phyloP scores from a whole-genome alignment of 108 stramenopile species.

The Mediolabrus comicus region DNA sequence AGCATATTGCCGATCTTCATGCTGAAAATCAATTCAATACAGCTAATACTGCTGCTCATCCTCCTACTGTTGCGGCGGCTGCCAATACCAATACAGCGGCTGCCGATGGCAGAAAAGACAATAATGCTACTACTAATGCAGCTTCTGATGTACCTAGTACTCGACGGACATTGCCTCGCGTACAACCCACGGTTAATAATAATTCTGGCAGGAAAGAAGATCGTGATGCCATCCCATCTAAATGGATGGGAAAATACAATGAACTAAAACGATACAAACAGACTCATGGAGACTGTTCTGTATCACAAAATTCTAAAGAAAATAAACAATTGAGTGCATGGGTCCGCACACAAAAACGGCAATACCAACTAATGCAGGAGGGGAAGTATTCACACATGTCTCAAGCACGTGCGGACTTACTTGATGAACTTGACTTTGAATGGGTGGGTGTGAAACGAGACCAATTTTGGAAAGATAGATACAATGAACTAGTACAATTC shows the following conservation, averaged over 20 bases:
- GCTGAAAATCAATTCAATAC: neutral
- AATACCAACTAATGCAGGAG: constrained; percentile 49
- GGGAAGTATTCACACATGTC: constrained; percentile 60
- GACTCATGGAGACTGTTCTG: constrained; percentile 29
- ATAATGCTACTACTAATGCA: neutral
- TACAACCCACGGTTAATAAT: too few relatives aligned
- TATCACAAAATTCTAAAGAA: constrained; percentile 36
- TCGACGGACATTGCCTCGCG: neutral
- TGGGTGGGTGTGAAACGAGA: constrained; percentile 44
- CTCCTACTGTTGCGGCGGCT: neutral
- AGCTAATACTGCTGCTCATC: neutral
- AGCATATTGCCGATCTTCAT: neutral
- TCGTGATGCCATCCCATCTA: constrained; percentile 36
- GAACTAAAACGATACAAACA: constrained; percentile 36
- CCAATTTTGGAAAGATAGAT: constrained; percentile 38
- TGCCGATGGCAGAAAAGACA: too few relatives aligned
- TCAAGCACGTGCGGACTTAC: constrained; percentile 43
- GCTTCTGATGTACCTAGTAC: neutral
- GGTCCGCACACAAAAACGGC: constrained; percentile 63
- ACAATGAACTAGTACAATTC: constrained; percentile 24
- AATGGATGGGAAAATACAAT: constrained; percentile 29
- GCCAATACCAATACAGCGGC: neutral
- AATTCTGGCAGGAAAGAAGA: too few relatives aligned
- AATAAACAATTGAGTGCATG: constrained; percentile 50
- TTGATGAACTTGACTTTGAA: constrained; percentile 54